Evolutionary conservation across 2,329 filamentous ascomycete genomes (phyloP).

Genomic region (Furcasterigmium furcatum): DNA sequence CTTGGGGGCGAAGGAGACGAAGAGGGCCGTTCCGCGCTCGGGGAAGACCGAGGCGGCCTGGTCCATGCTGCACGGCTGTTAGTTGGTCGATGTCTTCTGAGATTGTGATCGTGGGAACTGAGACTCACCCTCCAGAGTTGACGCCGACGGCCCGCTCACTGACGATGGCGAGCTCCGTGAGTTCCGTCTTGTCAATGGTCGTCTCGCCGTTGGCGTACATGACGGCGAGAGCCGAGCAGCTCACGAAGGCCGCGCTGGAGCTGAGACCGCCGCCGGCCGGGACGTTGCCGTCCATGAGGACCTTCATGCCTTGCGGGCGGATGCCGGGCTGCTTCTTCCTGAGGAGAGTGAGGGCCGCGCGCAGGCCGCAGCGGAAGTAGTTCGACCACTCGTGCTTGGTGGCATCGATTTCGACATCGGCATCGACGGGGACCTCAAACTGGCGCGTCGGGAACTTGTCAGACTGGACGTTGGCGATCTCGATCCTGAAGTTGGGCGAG

Average conservation of each 20-base stretch:
- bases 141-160: constrained; percentile 93
- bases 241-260: constrained; percentile 92
- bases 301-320: constrained; percentile 73
- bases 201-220: constrained; percentile 80
- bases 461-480: constrained; percentile 75
- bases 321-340: constrained; percentile 60
- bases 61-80: constrained; percentile 68
- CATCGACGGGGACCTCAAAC: constrained; percentile 65
- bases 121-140: constrained; percentile 89
- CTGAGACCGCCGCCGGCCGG: constrained; percentile 89
- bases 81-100: no score
- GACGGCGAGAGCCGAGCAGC: constrained; percentile 82
- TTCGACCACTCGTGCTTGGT: constrained; percentile 92
- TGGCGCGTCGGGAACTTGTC: constrained; percentile 72
- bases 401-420: constrained; percentile 76
- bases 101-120: no score
- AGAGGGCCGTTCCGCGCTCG: constrained; percentile 77
- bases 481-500: constrained; percentile 60
- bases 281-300: constrained; percentile 88
- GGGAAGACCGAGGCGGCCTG: constrained; percentile 96
- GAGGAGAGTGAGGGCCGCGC: constrained; percentile 77
- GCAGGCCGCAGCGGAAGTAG: constrained; percentile 92
- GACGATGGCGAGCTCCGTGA: constrained; percentile 90
- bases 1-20: constrained; percentile 82
- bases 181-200: constrained; percentile 81